Base-by-base conservation (phyloP, 495 filamentous ascomycete genomes). In the Podospora fimiseda region DNA sequence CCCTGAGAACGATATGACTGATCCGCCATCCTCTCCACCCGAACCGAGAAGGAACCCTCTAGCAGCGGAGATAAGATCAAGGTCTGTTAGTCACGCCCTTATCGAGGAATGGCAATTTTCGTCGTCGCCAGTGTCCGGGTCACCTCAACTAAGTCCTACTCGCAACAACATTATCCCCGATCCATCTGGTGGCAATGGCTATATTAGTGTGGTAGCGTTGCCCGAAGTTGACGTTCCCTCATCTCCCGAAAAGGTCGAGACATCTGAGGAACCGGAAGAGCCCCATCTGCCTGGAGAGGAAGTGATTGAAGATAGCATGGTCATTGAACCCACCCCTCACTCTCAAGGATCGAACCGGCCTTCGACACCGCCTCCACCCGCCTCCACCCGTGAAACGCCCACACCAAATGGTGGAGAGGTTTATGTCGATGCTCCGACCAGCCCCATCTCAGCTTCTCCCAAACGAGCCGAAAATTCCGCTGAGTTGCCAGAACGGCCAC, bases 21-120 rank as follows among this genome's bases (percentile, higher is more conserved):
- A 76, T 15, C 72, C 72, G 36, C 73, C 74, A 9, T 83, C 79
- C 4, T 81, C 80, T 2, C 79, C 79, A 5, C 80, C 77, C 1
- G 70, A 75, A 51, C 69, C 70, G 5, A 65, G 74, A 45, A 60
- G 71, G 13, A 75, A 97, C 33, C 60, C 69, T 0, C 51, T 78
- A 23, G 67, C 74, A 19, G 68, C 68, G 9, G 74, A 76, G 55
- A 76, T 78, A 57, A 54, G 62, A 27, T 71, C 73, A 15, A 66
- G 68, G 27, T 72, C 70, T 36, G 64, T 56, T 14, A 71, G 61
- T 43, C 66, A 57, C 27, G 70, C 54, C 48, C 45, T 73, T 9
- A 53, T 74, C n/a, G 67, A 73, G 18, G 71, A 72, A 15, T 75
- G 72, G 61, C 69, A 72, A 11, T 67, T 75, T 23, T 70, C 70